Evolutionary conservation across 1,139 yeast genomes (phyloP).

Genomic region (Maudiozyma humilis): DNA sequence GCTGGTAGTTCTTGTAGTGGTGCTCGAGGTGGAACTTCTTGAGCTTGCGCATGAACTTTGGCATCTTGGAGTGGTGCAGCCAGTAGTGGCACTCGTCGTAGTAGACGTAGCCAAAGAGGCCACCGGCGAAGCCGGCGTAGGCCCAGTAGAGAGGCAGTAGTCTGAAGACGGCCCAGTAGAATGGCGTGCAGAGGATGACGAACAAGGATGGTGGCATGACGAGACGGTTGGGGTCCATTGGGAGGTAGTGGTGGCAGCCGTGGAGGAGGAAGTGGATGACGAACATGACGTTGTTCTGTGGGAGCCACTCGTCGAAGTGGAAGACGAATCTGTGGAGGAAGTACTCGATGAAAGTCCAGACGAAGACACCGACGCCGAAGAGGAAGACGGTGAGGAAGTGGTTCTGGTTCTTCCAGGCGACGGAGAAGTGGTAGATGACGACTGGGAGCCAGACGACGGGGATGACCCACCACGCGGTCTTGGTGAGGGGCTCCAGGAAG

Average conservation of each 20-base stretch:
- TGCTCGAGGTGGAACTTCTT: conserved; percentile 92
- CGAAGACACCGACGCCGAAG: conserved; percentile 60
- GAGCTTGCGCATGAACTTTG: conserved; percentile 62
- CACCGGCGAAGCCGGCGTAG: conserved; percentile 80
- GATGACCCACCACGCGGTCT: conserved; percentile 74
- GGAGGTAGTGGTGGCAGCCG: conserved; percentile 94
- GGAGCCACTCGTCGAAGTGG: conserved; percentile 82
- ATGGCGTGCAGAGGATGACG: conserved; percentile 46
- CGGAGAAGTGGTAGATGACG: conserved; percentile 44
- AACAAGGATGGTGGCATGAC: conserved; percentile 95
- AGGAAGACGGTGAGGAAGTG: conserved; percentile 32
- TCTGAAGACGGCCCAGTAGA: conserved; percentile 51
- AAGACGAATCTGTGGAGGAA: conserved; percentile 80
- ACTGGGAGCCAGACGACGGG: conserved; percentile 87
- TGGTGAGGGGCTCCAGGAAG: conserved; percentile 59
- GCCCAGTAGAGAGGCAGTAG: conserved; percentile 53
- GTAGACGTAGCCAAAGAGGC: conserved; percentile 82
- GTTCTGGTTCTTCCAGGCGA: conserved; percentile 36
- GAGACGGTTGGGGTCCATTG: conserved; percentile 88
- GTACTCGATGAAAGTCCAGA: conserved; percentile 92
- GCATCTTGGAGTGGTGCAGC: conserved; percentile 79
- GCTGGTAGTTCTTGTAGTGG: conserved; percentile 91
- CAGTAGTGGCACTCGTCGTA: conserved; percentile 88
- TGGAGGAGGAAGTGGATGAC: conserved; percentile 83
- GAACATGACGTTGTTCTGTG: conserved; percentile 66